Base-by-base conservation (phyloP, 805 yeast genomes). In the Wickerhamiella parazyma region DNA sequence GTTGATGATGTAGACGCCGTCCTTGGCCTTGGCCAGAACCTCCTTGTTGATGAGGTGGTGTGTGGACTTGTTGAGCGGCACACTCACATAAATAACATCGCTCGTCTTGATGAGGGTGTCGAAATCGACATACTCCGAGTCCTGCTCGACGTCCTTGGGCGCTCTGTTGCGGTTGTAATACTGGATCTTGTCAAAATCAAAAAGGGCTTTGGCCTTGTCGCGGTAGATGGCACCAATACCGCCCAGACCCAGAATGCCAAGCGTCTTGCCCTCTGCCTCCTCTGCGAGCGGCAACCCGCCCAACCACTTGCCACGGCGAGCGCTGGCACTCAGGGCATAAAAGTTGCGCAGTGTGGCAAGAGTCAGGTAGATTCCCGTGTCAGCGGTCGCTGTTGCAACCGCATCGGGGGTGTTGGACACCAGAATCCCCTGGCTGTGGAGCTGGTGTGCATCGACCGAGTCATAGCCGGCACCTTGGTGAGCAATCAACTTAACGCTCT, bases 231-330 rank as follows among this genome's bases (percentile, higher is more conserved):
- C 64, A 41, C 80, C 81, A 56, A 75, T 73, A 6, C 79, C 79
- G 6, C 81, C 81, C 68, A 76, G 64, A 2, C 81, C 81, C 31
- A 75, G 60, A 44, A 75, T 72, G 3, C 80, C 81, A 16, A 75
- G 66, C 4, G 65, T 65, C 52, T 67, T 67, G 22, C 70, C 70
- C 46, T 66, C 66, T 24, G 78, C 77, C 45, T 68, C 72, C 41
- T 58, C 61, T 24, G 77, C 79, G 17, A 66, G 50, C 2, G 63
- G 63, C 2, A 65, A 63, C 3, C 65, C 69, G 9, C 60, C 67
- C 37, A 57, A 49, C 73, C 76, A 75, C 36, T 65, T 55, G 35
- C 78, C 78, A 28, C 59, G 55, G 5, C 65, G 56, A 42, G 72
- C 54, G 44, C 55, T 55, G 38, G 60, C 56, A 47, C 69, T 73